Conservation (phyloP, 495 filamentous ascomycete species). For the Lentithecium fluviatile region DNA sequence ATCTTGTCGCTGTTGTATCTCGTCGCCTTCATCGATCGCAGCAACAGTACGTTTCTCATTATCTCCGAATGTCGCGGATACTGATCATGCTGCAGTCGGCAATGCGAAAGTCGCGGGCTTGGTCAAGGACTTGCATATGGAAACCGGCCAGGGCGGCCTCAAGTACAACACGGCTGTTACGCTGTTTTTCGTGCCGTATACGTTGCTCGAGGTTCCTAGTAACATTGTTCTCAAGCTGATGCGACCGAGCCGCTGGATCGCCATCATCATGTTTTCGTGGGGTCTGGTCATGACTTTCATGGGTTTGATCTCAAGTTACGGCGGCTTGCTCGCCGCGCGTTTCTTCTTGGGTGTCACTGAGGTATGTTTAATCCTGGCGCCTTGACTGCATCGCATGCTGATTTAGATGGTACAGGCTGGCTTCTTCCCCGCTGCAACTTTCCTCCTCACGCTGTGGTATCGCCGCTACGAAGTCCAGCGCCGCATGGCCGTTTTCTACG, state of each 20-base stretch:
- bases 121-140: conserved; percentile 24
- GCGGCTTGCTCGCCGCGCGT: conserved; percentile 29
- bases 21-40: conserved; percentile 38
- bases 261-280: conserved; percentile 38
- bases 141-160: neutral
- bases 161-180: conserved; percentile 35
- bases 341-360: conserved; percentile 41
- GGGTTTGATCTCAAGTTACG: conserved; percentile 32
- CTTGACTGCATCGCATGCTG: neutral
- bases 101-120: conserved; percentile 35
- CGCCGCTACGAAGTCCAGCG: conserved; percentile 40
- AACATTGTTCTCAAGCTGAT: conserved; percentile 38
- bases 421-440: conserved; percentile 43
- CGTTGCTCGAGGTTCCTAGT: conserved; percentile 35
- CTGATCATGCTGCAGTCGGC: conserved; percentile 22
- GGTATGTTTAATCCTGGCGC: conserved; percentile 27
- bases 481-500: conserved; percentile 43
- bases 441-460: conserved; percentile 43
- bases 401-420: conserved; percentile 34
- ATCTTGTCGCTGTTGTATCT: conserved; percentile 29
- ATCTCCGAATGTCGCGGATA: conserved; percentile 3
- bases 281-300: conserved; percentile 58
- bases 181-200: conserved; percentile 47
- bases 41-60: conserved; percentile 31
- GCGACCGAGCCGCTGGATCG: conserved; percentile 24